Base-by-base conservation (phyloP, 2,329 filamentous ascomycete species). In the Orbilia oligospora region DNA sequence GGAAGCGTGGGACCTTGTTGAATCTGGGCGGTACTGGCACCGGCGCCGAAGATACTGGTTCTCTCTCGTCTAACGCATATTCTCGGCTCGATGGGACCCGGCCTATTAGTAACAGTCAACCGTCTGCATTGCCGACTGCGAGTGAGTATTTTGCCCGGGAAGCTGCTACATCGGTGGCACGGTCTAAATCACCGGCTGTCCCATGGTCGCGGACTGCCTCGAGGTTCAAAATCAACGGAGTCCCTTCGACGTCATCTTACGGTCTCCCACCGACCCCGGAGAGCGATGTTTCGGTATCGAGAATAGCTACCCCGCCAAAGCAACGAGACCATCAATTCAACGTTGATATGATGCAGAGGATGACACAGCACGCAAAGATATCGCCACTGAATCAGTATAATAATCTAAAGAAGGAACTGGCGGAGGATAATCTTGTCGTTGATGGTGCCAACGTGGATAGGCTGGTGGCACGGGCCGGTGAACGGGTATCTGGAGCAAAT, bases 311-410 rank as follows among this genome's bases (percentile, higher is more conserved):
- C 67, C 73, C 73, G 36, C 73, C 73, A 38, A 70, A 53, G 30
- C 67, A 71, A 14, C 67, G 73, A 58, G 73, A 77, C 33, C 53
- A 77, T 46, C 67, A 68, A 51, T 77, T 77, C 63, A 71, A 61
- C 44, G 73, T 77, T n/a, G 73, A 68, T 9, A 77, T 77, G 73
- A 77, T 77, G 73, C 73, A 77, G 53, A 66, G 73, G 67, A 77
- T 77, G 73, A 77, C 73, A 22, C 73, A 77, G 61, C 73, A 77
- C 16, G 73, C 73, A 41, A 77, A 77, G 51, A 77, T 77, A 67
- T 77, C 73, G 9, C 73, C 73, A 22, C 38, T 77, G 16, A 77
- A 77, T 33, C 66, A 71, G 14, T 77, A 71, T 27, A 66, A 49
- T 55, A 64, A 56, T 48, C 61, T 77, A 2, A 70, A 68, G 44